Percentiles rank a stretch among this genome's conserved stretches.
Evolutionary conservation across 208 protist species (phyloP).

Genomic region (Acanthamoeba royreba): DNA sequence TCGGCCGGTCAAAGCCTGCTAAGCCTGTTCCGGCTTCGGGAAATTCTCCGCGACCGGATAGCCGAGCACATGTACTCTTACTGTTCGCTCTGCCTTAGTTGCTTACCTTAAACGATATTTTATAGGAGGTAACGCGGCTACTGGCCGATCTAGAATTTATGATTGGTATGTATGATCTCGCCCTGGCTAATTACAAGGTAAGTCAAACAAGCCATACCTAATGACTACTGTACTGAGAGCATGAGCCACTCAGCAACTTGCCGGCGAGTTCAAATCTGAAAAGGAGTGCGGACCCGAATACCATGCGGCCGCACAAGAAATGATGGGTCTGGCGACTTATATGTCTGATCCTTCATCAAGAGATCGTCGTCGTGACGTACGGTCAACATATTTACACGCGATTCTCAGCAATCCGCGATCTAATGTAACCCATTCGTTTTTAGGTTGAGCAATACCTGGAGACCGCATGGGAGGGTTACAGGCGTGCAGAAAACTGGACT

Average conservation of each 20-base stretch:
- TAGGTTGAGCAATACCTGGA: background rate
- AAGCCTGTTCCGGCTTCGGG: background rate
- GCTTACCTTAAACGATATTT: background rate
- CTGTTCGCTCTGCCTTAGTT: background rate
- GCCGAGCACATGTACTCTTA: background rate
- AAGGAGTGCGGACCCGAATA: background rate
- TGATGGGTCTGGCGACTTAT: background rate
- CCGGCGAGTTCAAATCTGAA: background rate
- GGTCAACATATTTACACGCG: background rate
- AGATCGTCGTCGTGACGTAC: background rate
- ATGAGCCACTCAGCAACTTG: background rate
- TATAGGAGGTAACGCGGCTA: background rate
- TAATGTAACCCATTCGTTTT: background rate
- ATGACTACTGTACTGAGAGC: background rate
- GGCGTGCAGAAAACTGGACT: background rate
- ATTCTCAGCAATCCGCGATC: background rate
- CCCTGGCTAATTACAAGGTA: background rate
- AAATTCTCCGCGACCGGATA: background rate
- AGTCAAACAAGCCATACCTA: background rate
- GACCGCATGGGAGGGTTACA: background rate
- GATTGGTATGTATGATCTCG: slow-evolving; percentile 16
- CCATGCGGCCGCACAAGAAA: background rate
- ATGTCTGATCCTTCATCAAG: background rate
- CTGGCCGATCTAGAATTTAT: slow-evolving; percentile 11
- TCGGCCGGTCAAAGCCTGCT: background rate